phyloP scores from a whole-genome alignment of 257 asterid genomes.

The Eucommia ulmoides region DNA sequence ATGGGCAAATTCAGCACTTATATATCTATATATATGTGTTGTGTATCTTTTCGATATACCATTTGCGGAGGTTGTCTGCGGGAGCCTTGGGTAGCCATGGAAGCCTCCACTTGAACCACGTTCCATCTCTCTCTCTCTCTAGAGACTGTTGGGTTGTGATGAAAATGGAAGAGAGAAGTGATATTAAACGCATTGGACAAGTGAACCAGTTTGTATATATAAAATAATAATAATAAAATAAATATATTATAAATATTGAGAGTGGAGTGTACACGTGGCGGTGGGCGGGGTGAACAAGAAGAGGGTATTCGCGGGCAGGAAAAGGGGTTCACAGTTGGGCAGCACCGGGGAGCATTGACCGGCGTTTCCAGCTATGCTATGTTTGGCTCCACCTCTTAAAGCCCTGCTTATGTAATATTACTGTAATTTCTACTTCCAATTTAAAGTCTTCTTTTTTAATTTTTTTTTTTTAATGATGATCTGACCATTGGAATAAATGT shows the following conservation, averaged over 20 bases:
- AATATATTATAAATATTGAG: too few species aligned
- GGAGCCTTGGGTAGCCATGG: slow-evolving; percentile 48
- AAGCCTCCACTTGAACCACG: slow-evolving; percentile 41
- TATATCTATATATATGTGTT: not conserved
- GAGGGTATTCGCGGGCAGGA: slow-evolving; percentile 43
- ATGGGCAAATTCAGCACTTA: not conserved
- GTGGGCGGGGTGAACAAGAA: slow-evolving; percentile 54
- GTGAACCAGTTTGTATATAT: too few species aligned
- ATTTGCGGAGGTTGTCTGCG: slow-evolving; percentile 28
- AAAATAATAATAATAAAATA: too few species aligned
- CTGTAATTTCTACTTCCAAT: not conserved
- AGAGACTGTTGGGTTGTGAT: not conserved
- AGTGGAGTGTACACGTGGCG: slow-evolving; percentile 67
- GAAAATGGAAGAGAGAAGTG: too few species aligned
- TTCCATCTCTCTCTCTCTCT: slow-evolving; percentile 25
- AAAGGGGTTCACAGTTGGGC: slow-evolving; percentile 35
- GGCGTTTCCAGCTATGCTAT: not conserved
- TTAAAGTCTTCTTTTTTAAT: too few species aligned
- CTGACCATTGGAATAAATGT: too few species aligned
- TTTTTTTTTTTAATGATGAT: too few species aligned
- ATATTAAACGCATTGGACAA: too few species aligned
- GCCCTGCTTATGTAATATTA: too few species aligned
- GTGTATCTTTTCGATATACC: not conserved
- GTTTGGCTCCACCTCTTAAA: not conserved
- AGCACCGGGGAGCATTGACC: slow-evolving; percentile 30